Percentiles rank a stretch among this genome's conserved stretches.
Evolutionary conservation across 1,139 yeast species (phyloP).

Genomic region (Scheffersomyces parashehatae): DNA sequence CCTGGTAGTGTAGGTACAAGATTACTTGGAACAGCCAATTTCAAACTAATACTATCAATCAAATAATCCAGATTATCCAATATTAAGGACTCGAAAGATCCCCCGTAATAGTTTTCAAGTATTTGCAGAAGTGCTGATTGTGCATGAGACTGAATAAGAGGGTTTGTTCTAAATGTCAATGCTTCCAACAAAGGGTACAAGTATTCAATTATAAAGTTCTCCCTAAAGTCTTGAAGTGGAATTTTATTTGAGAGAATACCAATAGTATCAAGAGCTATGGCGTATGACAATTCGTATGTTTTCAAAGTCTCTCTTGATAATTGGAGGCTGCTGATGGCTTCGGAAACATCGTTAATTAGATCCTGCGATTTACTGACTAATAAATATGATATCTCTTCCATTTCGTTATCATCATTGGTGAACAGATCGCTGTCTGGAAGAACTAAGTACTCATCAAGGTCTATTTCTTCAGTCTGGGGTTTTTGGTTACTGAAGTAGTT

Average conservation of each 20-base stretch:
- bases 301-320: constrained; percentile 1
- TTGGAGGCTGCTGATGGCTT: constrained; percentile 5
- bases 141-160: constrained; percentile 34
- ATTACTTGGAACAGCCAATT: constrained; percentile 60
- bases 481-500: constrained; percentile 12
- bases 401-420: constrained; percentile 10
- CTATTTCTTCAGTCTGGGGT: constrained; percentile 1
- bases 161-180: constrained; percentile 28
- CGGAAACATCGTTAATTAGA: constrained; percentile 19
- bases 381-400: constrained; percentile 20
- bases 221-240: constrained; percentile 28
- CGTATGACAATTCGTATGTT: constrained; percentile 23
- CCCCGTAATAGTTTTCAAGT: constrained; percentile 55
- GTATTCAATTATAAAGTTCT: constrained; percentile 33
- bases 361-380: constrained; percentile 28
- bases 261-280: constrained; percentile 34
- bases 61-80: constrained; percentile 76
- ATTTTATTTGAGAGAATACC: constrained; percentile 25
- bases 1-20: constrained; percentile 76
- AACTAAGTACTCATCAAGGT: constrained; percentile 24
- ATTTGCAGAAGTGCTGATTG: constrained; percentile 31
- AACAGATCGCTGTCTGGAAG: constrained; percentile 13
- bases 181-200: constrained; percentile 38
- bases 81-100: constrained; percentile 56
- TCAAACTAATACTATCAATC: constrained; percentile 70